phyloP scores from a whole-genome alignment of 257 asterid genomes.

The Plantago major region DNA sequence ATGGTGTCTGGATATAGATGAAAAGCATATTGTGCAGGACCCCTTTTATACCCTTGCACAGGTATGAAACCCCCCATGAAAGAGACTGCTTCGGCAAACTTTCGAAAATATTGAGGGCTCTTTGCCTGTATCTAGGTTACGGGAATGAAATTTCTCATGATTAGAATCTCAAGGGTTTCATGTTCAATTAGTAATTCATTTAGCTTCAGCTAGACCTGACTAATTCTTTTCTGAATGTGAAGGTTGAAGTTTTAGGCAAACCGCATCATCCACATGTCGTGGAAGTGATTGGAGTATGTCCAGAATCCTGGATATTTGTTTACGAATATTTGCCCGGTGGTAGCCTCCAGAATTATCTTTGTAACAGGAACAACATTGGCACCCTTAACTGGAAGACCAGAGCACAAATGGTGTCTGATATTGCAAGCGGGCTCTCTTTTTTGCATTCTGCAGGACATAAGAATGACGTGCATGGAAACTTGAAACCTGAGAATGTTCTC shows the following conservation, averaged over 20 bases:
- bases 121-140: no score
- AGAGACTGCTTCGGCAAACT: no score
- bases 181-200: not conserved
- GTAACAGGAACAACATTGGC: constrained; percentile 20
- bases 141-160: no score
- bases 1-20: not conserved
- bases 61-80: no score
- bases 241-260: constrained; percentile 58
- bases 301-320: constrained; percentile 60
- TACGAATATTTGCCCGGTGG: constrained; percentile 71
- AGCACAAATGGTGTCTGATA: constrained; percentile 51
- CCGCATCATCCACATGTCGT: constrained; percentile 60
- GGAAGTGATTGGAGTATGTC: constrained; percentile 60
- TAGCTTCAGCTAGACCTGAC: not conserved
- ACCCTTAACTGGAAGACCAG: constrained; percentile 70
- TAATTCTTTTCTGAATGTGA: constrained; percentile 17
- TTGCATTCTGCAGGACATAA: constrained; percentile 53
- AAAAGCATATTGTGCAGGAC: not conserved
- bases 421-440: constrained; percentile 57
- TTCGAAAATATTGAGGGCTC: no score
- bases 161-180: no score
- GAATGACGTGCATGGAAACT: constrained; percentile 55
- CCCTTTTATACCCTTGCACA: no score
- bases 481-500: constrained; percentile 70
- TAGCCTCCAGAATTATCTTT: constrained; percentile 57